These are phyloP conservation scores for Saccharum officinarum DNA, from an alignment of 176 grass and related monocot species.

Conservation along the genomic window DNA sequence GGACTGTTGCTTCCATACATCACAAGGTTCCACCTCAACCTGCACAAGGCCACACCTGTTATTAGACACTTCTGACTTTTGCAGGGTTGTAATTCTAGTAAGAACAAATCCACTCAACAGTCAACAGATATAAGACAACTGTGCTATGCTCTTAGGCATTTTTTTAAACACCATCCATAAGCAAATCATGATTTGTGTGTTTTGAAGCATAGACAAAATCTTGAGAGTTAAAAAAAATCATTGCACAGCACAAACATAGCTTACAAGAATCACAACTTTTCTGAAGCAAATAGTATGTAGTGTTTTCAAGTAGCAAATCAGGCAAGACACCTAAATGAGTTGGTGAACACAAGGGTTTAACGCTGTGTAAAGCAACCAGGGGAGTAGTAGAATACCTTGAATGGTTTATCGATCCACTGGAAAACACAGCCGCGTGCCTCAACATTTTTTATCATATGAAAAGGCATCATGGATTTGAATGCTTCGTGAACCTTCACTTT, in stretches of 20 bases:
- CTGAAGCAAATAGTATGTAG: neutral
- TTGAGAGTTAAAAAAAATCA: neutral
- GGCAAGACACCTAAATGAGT: neutral
- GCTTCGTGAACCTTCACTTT: slow-evolving; percentile 76
- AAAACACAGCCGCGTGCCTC: slow-evolving; percentile 64
- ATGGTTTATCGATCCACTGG: slow-evolving; percentile 83
- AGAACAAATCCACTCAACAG: too few relatives aligned
- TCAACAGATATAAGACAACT: too few relatives aligned
- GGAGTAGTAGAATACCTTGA: slow-evolving; percentile 49
- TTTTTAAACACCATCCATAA: too few relatives aligned
- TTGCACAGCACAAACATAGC: neutral
- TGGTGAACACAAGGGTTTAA: neutral
- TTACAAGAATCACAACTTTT: neutral
- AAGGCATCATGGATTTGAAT: slow-evolving; percentile 62
- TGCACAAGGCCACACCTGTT: too few relatives aligned
- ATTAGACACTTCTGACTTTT: too few relatives aligned
- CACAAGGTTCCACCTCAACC: too few relatives aligned
- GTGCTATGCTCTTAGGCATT: too few relatives aligned
- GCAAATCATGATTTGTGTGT: too few relatives aligned
- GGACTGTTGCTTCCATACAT: too few relatives aligned
- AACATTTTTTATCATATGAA: slow-evolving; percentile 55
- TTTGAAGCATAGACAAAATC: neutral
- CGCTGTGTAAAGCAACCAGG: neutral
- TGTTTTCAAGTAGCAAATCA: neutral
- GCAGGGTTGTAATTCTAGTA: too few relatives aligned